These are phyloP conservation scores for Evansstolkia leycettana DNA, from an alignment of 495 filamentous ascomycete genomes.

Conservation along the genomic window DNA sequence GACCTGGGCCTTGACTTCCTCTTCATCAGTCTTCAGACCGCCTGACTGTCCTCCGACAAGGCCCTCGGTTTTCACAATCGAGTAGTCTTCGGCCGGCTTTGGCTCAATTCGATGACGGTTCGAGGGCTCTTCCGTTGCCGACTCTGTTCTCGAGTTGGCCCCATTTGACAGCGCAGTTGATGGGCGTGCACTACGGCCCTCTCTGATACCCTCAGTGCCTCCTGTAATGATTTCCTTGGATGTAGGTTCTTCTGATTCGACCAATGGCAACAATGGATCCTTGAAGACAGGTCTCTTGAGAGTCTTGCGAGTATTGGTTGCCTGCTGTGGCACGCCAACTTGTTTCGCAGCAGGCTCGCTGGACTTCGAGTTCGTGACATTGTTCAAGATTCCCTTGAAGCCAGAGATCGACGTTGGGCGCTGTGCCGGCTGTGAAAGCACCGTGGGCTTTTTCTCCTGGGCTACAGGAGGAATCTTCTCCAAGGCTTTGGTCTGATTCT, in stretches of 20 bases:
- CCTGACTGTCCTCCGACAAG: conserved; percentile 8
- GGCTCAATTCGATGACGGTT: conserved; percentile 8
- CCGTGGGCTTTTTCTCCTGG: conserved; percentile 33
- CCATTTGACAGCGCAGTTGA: conserved; percentile 5
- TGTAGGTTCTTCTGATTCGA: conserved; percentile 19
- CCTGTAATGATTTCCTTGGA: conserved; percentile 23
- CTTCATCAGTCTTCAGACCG: conserved; percentile 10
- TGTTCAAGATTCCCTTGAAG: conserved; percentile 33
- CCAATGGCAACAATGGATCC: conserved; percentile 29
- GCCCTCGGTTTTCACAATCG: conserved; percentile 6
- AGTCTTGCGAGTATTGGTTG: conserved; percentile 30
- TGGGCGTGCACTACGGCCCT: conserved; percentile 3
- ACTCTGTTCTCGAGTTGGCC: conserved; percentile 3
- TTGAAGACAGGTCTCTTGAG: conserved; percentile 59
- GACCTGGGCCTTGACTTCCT: conserved; percentile 15
- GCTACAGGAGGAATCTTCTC: conserved; percentile 29
- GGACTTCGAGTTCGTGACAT: conserved; percentile 20
- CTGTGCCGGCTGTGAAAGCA: conserved; percentile 52
- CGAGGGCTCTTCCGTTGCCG: background rate
- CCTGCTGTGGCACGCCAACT: conserved; percentile 16
- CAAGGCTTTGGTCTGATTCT: conserved; percentile 25
- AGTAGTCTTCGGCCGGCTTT: conserved; percentile 7
- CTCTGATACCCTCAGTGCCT: conserved; percentile 9
- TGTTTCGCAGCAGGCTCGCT: conserved; percentile 26
- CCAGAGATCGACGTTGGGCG: conserved; percentile 42